These are phyloP conservation scores for Lagerstroemia fauriei DNA, from an alignment of 441 rosid genomes.

Conservation along the genomic window DNA sequence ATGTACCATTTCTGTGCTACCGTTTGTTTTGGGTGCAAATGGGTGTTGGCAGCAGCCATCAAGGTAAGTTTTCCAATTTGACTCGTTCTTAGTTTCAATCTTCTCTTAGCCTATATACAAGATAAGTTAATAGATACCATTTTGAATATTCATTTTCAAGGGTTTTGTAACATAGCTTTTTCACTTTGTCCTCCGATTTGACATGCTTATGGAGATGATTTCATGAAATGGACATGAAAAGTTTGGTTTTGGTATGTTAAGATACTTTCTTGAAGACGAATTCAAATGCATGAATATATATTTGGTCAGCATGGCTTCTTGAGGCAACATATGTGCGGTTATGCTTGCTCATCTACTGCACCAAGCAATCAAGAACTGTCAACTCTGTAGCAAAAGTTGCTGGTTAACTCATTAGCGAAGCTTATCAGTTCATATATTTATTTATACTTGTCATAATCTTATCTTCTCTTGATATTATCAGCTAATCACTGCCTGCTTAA, in stretches of 20 bases:
- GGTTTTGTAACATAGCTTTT: not conserved
- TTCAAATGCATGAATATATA: not conserved
- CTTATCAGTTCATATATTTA: not conserved
- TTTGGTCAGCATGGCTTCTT: not conserved
- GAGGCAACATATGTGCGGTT: not conserved
- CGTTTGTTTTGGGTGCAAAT: slow-evolving; percentile 83
- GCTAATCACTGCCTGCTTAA: slow-evolving; percentile 6
- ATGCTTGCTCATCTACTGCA: not conserved
- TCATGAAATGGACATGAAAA: not conserved
- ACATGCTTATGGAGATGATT: not conserved
- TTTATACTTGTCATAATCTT: not conserved
- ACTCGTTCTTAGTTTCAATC: not conserved
- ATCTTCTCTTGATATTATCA: not conserved
- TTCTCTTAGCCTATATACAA: not conserved
- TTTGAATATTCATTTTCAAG: not conserved
- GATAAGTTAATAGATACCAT: not conserved
- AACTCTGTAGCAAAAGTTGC: not conserved
- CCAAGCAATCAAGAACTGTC: not conserved
- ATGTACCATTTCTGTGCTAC: slow-evolving; percentile 56
- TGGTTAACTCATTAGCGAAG: not conserved
- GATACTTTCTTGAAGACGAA: not conserved
- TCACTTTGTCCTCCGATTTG: not conserved
- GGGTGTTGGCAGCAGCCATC: slow-evolving; percentile 94
- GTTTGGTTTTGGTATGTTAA: not conserved
- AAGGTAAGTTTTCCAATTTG: slow-evolving; percentile 48